Evolutionary conservation across 345 rosid genomes (phyloP).

Genomic region (Ceriops decandra): DNA sequence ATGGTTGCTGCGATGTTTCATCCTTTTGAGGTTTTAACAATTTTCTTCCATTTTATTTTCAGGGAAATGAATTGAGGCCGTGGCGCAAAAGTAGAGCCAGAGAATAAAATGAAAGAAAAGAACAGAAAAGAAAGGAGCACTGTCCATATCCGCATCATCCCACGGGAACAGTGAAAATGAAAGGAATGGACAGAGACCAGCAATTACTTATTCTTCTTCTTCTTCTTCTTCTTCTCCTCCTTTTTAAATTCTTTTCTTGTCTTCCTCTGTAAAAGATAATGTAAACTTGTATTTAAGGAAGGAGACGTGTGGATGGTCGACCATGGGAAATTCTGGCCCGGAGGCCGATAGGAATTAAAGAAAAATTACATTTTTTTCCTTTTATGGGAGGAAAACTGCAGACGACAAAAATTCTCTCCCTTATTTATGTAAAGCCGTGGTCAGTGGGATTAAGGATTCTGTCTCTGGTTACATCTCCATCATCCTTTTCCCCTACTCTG

Average conservation of each 20-base stretch:
- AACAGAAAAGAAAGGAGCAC: conserved; percentile 12
- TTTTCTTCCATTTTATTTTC: conserved; percentile 15
- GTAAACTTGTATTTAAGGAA: conserved; percentile 31
- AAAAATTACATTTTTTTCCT: conserved; percentile 17
- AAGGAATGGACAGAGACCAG: conserved; percentile 20
- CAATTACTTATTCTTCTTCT: conserved; percentile 35
- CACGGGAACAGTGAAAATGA: conserved; percentile 32
- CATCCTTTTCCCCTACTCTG: background rate
- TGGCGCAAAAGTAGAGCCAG: conserved; percentile 6
- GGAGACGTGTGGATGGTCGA: conserved; percentile 17
- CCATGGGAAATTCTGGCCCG: conserved; percentile 15
- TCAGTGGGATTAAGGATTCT: conserved; percentile 1
- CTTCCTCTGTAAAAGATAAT: conserved; percentile 26
- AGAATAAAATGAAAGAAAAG: background rate
- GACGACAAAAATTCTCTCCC: conserved; percentile 26
- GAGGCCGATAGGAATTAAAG: conserved; percentile 5
- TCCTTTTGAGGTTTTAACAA: conserved; percentile 15
- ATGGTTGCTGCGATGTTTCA: background rate
- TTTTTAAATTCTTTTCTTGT: conserved; percentile 2
- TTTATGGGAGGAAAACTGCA: conserved; percentile 16
- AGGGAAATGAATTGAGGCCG: conserved; percentile 36
- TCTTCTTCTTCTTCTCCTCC: conserved; percentile 11
- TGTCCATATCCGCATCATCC: conserved; percentile 26
- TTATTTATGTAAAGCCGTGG: conserved; percentile 28
- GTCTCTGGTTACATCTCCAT: background rate